These are phyloP conservation scores for Mucor lusitanicus DNA, from an alignment of 371 early-diverging fungal species.

Conservation along the genomic window DNA sequence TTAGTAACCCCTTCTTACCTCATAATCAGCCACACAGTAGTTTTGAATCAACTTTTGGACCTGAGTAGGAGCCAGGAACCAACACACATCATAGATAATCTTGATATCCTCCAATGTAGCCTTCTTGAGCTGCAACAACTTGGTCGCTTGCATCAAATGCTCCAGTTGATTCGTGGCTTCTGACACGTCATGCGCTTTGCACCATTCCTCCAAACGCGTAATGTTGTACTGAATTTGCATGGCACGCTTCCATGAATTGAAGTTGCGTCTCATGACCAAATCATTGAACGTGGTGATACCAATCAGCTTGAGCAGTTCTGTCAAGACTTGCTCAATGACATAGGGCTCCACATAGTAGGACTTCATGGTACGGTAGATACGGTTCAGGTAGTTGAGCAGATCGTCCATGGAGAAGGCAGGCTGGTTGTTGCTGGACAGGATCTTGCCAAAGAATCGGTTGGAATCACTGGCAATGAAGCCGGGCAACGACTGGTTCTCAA, in stretches of 20 bases:
- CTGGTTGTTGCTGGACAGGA: slow-evolving; percentile 70
- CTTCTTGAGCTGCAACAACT: slow-evolving; percentile 94
- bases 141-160: slow-evolving; percentile 92
- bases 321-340: slow-evolving; percentile 79
- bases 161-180: slow-evolving; percentile 90
- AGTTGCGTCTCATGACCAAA: slow-evolving; percentile 88
- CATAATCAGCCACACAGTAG: slow-evolving; percentile 79
- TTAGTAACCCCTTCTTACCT: too few relatives aligned
- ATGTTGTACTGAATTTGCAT: slow-evolving; percentile 99
- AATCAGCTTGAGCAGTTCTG: slow-evolving; percentile 87
- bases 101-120: slow-evolving; percentile 88
- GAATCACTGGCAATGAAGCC: slow-evolving; percentile 90
- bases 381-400: slow-evolving; percentile 86
- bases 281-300: slow-evolving; percentile 95
- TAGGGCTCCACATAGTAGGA: slow-evolving; percentile 92
- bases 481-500: slow-evolving; percentile 90
- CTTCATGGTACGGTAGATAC: slow-evolving; percentile 90
- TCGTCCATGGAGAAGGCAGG: slow-evolving; percentile 90
- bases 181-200: slow-evolving; percentile 87
- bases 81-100: slow-evolving; percentile 95
- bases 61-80: slow-evolving; percentile 90
- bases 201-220: slow-evolving; percentile 96
- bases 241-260: slow-evolving; percentile 84
- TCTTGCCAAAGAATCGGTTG: slow-evolving; percentile 81
- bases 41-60: slow-evolving; percentile 92